Conservation (phyloP, 139 green algal species). For the Nannochloris sp. region DNA sequence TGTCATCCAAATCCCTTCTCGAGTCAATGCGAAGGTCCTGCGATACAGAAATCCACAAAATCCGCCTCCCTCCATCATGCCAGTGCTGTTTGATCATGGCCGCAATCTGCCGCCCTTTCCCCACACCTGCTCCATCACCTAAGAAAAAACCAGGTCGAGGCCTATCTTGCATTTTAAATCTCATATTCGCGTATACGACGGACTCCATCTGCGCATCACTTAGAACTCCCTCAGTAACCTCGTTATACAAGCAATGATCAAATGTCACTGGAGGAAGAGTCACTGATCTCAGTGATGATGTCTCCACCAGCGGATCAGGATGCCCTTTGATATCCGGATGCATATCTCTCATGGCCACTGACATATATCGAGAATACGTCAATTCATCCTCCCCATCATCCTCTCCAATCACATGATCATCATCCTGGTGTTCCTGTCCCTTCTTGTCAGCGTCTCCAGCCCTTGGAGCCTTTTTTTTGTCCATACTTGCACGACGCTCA, state of each 20-base stretch:
- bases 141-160: conserved; percentile 68
- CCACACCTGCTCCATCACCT: conserved; percentile 76
- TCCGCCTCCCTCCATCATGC: not conserved
- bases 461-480: too few relatives aligned
- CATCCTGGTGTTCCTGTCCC: not conserved
- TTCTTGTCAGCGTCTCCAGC: not conserved
- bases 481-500: too few relatives aligned
- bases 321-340: conserved; percentile 18
- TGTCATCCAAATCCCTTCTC: conserved; percentile 63
- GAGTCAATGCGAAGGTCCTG: conserved; percentile 66
- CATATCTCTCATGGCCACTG: conserved; percentile 8
- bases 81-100: conserved; percentile 41
- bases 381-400: conserved; percentile 4
- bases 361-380: conserved; percentile 16
- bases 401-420: not conserved
- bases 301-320: conserved; percentile 65
- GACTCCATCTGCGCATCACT: conserved; percentile 70
- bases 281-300: conserved; percentile 46
- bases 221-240: conserved; percentile 26
- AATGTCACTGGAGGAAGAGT: conserved; percentile 41
- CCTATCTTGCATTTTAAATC: conserved; percentile 34
- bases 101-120: conserved; percentile 75
- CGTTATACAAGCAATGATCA: conserved; percentile 17
- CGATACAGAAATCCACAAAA: conserved; percentile 70
- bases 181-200: conserved; percentile 62